Percentiles rank a stretch among this genome's conserved stretches.
phyloP scores from a whole-genome alignment of 768 basidiomycete species.

The Rossbeevera mucosa region DNA sequence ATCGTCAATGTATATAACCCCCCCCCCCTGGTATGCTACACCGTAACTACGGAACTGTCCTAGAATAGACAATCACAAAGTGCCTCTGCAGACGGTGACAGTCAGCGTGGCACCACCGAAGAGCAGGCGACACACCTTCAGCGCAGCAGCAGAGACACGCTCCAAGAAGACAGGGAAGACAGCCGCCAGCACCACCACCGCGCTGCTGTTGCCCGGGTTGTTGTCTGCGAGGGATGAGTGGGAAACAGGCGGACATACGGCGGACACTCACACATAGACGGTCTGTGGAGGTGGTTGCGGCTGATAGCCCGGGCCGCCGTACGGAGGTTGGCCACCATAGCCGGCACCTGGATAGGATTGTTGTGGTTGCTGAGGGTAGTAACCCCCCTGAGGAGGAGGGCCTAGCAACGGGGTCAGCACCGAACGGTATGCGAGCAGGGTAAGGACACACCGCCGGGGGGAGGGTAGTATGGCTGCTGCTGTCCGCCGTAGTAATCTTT shows the following conservation, averaged over 20 bases:
- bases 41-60: constrained; percentile 6
- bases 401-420: constrained; percentile 40
- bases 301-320: constrained; percentile 36
- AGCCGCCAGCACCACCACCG: constrained; percentile 28
- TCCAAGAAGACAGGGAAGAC: constrained; percentile 47
- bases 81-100: constrained; percentile 41
- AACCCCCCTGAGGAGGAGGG: constrained; percentile 53
- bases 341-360: constrained; percentile 60
- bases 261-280: constrained; percentile 65
- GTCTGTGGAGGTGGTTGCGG: constrained; percentile 75
- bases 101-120: constrained; percentile 27
- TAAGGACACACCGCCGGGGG: constrained; percentile 39
- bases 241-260: neutral
- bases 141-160: constrained; percentile 47
- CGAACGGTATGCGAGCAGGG: neutral
- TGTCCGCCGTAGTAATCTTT: constrained; percentile 66
- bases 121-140: constrained; percentile 36
- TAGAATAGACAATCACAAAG: constrained; percentile 69
- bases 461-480: constrained; percentile 52
- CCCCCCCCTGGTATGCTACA: constrained; percentile 18
- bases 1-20: constrained; percentile 19
- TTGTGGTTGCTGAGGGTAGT: constrained; percentile 72
- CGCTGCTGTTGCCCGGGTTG: constrained; percentile 37
- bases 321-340: constrained; percentile 30
- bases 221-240: constrained; percentile 31